phyloP scores from a whole-genome alignment of 208 protist genomes.

The Acanthamoeba triangularis region DNA sequence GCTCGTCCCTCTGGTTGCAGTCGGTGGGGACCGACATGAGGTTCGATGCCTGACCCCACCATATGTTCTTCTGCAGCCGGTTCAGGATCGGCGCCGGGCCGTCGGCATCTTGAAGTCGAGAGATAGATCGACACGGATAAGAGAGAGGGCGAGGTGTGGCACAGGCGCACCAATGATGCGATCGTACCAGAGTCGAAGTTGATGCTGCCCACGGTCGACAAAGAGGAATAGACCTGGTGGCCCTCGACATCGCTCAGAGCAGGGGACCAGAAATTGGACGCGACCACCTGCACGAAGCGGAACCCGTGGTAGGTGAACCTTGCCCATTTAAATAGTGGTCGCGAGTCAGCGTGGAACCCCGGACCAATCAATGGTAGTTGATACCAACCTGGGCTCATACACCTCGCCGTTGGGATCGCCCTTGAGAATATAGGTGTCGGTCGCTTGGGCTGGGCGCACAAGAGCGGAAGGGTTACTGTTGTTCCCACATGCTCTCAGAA shows the following conservation, averaged over 20 bases:
- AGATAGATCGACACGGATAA: not conserved
- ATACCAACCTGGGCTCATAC: constrained; percentile 69
- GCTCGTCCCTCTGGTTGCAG: constrained; percentile 86
- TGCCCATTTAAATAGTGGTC: too few relatives aligned
- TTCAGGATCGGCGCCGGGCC: constrained; percentile 74
- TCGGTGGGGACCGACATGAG: constrained; percentile 84
- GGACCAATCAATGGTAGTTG: too few relatives aligned
- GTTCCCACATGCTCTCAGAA: not conserved
- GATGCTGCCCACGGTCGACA: not conserved
- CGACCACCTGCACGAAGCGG: constrained; percentile 79
- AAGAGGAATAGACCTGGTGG: constrained; percentile 35
- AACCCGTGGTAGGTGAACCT: constrained; percentile 85
- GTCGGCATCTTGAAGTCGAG: not conserved
- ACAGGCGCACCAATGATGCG: too few relatives aligned
- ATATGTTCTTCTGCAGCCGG: constrained; percentile 65
- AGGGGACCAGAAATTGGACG: not conserved
- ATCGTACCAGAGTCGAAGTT: constrained; percentile 18
- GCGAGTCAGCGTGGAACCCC: too few relatives aligned
- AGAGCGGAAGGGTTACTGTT: too few relatives aligned
- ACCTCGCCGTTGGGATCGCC: constrained; percentile 73
- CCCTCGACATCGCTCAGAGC: not conserved
- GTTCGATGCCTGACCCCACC: constrained; percentile 82
- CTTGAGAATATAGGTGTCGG: constrained; percentile 78
- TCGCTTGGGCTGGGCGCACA: constrained; percentile 78
- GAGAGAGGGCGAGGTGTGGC: not conserved